A percentile compares a stretch with the other conserved stretches of the same genome.
Conservation (phyloP, 345 rosid species). For the Jatropha curcas region DNA sequence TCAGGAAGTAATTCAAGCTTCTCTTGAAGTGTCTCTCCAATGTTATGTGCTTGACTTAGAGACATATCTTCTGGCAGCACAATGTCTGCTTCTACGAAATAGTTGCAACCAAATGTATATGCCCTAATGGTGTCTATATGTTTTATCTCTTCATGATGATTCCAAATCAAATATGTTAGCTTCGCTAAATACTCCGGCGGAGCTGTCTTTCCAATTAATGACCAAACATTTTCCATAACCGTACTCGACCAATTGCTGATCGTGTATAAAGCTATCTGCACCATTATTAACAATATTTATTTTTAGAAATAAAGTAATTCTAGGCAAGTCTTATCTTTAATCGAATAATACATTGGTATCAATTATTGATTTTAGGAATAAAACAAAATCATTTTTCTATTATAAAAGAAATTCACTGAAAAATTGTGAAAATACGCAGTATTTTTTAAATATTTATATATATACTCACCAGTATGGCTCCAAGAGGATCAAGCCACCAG, state of each 20-base stretch:
- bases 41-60: constrained; percentile 38
- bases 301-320: too few species aligned
- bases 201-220: constrained; percentile 47
- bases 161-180: constrained; percentile 52
- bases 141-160: constrained; percentile 45
- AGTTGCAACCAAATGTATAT: constrained; percentile 40
- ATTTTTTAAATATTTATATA: too few species aligned
- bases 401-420: too few species aligned
- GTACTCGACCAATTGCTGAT: constrained; percentile 48
- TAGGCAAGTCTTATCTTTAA: too few species aligned
- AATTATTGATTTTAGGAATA: too few species aligned
- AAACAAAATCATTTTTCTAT: too few species aligned
- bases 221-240: constrained; percentile 55
- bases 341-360: too few species aligned
- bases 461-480: constrained; percentile 48
- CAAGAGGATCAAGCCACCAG: constrained; percentile 60
- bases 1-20: constrained; percentile 49
- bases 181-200: constrained; percentile 51
- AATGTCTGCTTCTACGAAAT: constrained; percentile 52
- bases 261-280: constrained; percentile 56
- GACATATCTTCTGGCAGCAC: constrained; percentile 46
- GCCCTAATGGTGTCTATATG: constrained; percentile 52
- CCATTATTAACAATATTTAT: background rate
- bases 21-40: constrained; percentile 50
- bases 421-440: too few species aligned